A percentile compares a stretch with the other conserved stretches of the same genome.
phyloP scores from a whole-genome alignment of 345 rosid genomes.

The Tarenaya hassleriana region DNA sequence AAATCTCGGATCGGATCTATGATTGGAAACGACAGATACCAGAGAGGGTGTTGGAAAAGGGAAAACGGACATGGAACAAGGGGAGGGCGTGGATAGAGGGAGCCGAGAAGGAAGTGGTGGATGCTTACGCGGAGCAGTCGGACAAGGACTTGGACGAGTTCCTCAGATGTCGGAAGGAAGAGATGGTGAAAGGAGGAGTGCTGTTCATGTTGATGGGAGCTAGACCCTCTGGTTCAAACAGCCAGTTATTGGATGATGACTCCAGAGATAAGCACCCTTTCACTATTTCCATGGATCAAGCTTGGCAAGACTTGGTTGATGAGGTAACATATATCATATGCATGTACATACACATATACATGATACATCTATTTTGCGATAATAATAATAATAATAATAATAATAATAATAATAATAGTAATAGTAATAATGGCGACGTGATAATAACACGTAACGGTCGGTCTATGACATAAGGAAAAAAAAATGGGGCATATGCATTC shows the following conservation, averaged over 20 bases:
- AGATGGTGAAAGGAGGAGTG: constrained; percentile 46
- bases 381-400: too few species aligned
- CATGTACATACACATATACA: background rate
- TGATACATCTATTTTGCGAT: too few species aligned
- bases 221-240: constrained; percentile 35
- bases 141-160: constrained; percentile 48
- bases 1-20: too few species aligned
- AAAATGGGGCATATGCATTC: too few species aligned
- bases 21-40: constrained; percentile 44
- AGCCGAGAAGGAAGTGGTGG: constrained; percentile 39
- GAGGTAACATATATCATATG: constrained; percentile 30
- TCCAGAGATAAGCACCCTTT: constrained; percentile 54
- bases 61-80: constrained; percentile 44
- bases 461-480: too few species aligned
- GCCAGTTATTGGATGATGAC: constrained; percentile 44
- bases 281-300: constrained; percentile 50
- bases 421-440: too few species aligned
- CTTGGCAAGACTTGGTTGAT: constrained; percentile 54
- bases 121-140: constrained; percentile 48
- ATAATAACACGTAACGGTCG: too few species aligned
- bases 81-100: constrained; percentile 60
- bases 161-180: constrained; percentile 48
- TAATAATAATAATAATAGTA: too few species aligned
- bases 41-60: constrained; percentile 36
- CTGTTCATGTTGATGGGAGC: constrained; percentile 53